Evolutionary conservation across 176 grass and related monocot genomes (phyloP).

Genomic region (Rhynchospora breviuscula): DNA sequence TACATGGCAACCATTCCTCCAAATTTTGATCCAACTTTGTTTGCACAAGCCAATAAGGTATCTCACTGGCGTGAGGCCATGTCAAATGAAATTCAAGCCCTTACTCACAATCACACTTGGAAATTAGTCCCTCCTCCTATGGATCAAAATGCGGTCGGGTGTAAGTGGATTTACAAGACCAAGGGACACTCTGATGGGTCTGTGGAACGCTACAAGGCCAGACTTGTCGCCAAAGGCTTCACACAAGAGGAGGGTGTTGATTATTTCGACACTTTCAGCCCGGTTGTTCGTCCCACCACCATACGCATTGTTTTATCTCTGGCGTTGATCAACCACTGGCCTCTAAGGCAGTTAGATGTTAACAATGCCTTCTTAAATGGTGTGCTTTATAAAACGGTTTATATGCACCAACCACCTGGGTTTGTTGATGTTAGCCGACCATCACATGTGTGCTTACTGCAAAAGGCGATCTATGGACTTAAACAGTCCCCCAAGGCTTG

Average conservation of each 20-base stretch:
- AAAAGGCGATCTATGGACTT: no score
- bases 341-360: no score
- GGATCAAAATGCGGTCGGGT: not conserved
- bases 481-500: not conserved
- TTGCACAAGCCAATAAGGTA: not conserved
- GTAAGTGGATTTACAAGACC: no score
- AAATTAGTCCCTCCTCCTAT: not conserved
- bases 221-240: not conserved
- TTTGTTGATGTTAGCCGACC: no score
- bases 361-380: no score
- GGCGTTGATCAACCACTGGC: not conserved
- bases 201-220: no score
- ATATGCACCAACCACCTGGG: not conserved
- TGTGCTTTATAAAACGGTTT: not conserved
- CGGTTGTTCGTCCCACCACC: not conserved
- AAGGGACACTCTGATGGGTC: no score
- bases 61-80: not conserved
- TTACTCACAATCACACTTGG: not conserved
- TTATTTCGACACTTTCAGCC: not conserved
- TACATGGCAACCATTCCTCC: no score
- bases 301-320: not conserved
- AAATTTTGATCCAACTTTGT: no score
- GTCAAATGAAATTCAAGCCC: not conserved
- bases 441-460: no score
- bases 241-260: not conserved